Evolutionary conservation across 257 asterid genomes (phyloP).

Genomic region (Primulina tabacum): DNA sequence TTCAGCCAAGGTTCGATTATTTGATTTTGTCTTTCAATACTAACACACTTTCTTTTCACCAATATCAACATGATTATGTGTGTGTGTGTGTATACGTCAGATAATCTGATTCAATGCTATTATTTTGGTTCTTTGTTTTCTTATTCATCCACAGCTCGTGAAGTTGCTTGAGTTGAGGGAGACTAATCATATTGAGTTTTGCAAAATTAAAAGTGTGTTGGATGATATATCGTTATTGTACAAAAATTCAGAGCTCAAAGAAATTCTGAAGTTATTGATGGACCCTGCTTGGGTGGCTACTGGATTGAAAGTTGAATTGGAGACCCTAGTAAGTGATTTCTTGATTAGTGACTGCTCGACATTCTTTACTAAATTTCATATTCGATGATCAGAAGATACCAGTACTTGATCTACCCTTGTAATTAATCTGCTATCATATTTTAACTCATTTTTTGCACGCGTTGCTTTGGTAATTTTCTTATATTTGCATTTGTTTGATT

Average conservation of each 20-base stretch:
- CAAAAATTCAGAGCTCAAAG: constrained; percentile 52
- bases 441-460: background rate
- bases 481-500: constrained; percentile 10
- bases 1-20: constrained; percentile 69
- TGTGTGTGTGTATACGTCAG: background rate
- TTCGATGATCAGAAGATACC: constrained; percentile 18
- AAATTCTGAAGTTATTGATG: constrained; percentile 63
- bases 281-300: constrained; percentile 94
- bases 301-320: constrained; percentile 78
- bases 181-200: constrained; percentile 92
- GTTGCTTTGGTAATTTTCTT: constrained; percentile 8
- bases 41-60: background rate
- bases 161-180: constrained; percentile 93
- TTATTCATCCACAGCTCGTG: constrained; percentile 68
- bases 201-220: constrained; percentile 74
- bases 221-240: constrained; percentile 69
- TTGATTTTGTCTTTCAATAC: constrained; percentile 15
- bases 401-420: background rate
- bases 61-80: background rate
- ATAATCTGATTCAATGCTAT: background rate
- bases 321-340: constrained; percentile 61
- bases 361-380: constrained; percentile 2
- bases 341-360: background rate
- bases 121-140: constrained; percentile 3
- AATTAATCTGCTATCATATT: background rate